A percentile compares a stretch with the other conserved stretches of the same genome.
Evolutionary conservation across 495 filamentous ascomycete genomes (phyloP).

Genomic region (Lophium mytilinum): DNA sequence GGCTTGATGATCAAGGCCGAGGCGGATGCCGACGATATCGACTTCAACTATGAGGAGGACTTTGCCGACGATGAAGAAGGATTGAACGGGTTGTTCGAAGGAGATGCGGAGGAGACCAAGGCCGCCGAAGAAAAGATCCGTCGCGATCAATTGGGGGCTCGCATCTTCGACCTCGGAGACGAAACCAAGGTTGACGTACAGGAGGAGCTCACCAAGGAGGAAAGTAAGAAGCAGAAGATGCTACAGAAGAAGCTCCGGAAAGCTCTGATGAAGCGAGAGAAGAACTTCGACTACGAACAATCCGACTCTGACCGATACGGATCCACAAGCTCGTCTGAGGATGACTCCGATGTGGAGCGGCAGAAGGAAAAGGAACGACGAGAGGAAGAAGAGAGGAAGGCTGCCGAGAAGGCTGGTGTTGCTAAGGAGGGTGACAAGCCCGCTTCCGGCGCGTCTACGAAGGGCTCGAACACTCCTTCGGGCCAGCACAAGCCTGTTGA

Average conservation of each 20-base stretch:
- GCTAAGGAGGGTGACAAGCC: slow-evolving; percentile 35
- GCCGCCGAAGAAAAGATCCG: slow-evolving; percentile 79
- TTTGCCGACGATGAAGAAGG: slow-evolving; percentile 84
- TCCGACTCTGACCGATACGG: slow-evolving; percentile 73
- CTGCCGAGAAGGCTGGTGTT: slow-evolving; percentile 50
- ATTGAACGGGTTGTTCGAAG: slow-evolving; percentile 60
- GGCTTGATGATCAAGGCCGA: slow-evolving; percentile 43
- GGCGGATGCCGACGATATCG: slow-evolving; percentile 45
- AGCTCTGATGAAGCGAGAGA: slow-evolving; percentile 72
- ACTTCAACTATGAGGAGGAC: slow-evolving; percentile 34
- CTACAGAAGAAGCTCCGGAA: slow-evolving; percentile 64
- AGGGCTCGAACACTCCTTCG: slow-evolving; percentile 68
- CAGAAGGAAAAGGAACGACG: slow-evolving; percentile 41
- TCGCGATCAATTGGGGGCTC: slow-evolving; percentile 77
- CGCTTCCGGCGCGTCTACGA: slow-evolving; percentile 39
- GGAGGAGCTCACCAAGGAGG: slow-evolving; percentile 75
- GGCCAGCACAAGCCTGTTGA: slow-evolving; percentile 41
- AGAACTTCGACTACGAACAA: slow-evolving; percentile 73
- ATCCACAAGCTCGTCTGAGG: slow-evolving; percentile 23
- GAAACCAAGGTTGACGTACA: slow-evolving; percentile 50
- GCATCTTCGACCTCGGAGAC: slow-evolving; percentile 64
- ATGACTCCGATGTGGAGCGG: slow-evolving; percentile 23
- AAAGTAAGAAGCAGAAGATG: slow-evolving; percentile 59
- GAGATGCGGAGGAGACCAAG: slow-evolving; percentile 77
- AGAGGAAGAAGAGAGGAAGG: slow-evolving; percentile 65